Percentiles rank a stretch among this genome's conserved stretches.
These are phyloP conservation scores for Suillus occidentalis DNA, from an alignment of 768 basidiomycete genomes.

Conservation along the genomic window DNA sequence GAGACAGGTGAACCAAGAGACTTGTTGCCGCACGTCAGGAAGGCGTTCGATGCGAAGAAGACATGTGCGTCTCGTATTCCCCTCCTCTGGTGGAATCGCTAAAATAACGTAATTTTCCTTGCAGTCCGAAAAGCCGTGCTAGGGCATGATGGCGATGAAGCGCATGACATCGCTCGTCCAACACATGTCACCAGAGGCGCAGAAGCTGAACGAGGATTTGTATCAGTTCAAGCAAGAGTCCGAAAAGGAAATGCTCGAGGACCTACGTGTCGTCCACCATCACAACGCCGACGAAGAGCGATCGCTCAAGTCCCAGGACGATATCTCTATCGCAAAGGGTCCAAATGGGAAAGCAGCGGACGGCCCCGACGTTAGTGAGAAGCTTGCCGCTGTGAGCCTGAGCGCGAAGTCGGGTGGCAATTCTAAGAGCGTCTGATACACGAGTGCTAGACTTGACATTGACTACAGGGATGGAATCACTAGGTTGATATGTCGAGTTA, in stretches of 20 bases:
- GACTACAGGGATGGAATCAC: background rate
- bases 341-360: conserved; percentile 11
- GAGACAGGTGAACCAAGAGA: conserved; percentile 62
- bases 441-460: background rate
- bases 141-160: conserved; percentile 82
- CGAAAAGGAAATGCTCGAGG: conserved; percentile 47
- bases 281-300: conserved; percentile 33
- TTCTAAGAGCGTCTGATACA: conserved; percentile 16
- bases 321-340: conserved; percentile 6
- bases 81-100: background rate
- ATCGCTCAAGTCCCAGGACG: conserved; percentile 4
- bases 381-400: conserved; percentile 25
- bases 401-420: conserved; percentile 31
- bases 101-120: background rate
- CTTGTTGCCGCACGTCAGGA: conserved; percentile 87
- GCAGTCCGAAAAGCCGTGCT: conserved; percentile 87
- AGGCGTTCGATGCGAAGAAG: conserved; percentile 84
- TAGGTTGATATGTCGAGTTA: background rate
- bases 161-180: conserved; percentile 63
- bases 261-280: conserved; percentile 50
- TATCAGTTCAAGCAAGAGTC: conserved; percentile 79
- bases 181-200: conserved; percentile 42
- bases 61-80: conserved; percentile 57
- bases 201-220: conserved; percentile 57
- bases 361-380: conserved; percentile 29